Base-by-base conservation (phyloP, 768 basidiomycete species). In the Tricholoma matsutake region DNA sequence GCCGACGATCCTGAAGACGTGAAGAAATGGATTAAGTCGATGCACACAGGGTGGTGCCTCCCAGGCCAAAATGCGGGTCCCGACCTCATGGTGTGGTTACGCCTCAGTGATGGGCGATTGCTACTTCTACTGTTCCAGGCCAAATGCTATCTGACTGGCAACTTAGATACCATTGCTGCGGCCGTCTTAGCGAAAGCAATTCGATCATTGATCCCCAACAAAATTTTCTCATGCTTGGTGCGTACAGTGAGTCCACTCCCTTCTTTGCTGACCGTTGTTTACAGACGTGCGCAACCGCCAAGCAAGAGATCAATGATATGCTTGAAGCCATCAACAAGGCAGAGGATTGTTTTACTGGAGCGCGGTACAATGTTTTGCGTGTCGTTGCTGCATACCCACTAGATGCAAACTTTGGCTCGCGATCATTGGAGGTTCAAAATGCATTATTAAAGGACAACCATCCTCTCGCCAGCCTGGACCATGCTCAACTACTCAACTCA, bases 81-180 rank as follows among this genome's bases (percentile, higher is more conserved):
- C 47, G 47, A 49, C 47, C 47, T 49, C 22, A 49, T 49, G 47
- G 47, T 25, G 47, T 49, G 47, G 47, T 49, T 49, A 49, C 47
- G 11, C n/a, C n/a, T n/a, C n/a, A n/a, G n/a, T n/a, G n/a, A n/a
- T n/a, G n/a, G n/a, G n/a, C n/a, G n/a, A n/a, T 28, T 49, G 25
- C 47, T 49, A 7, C 47, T 49, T 49, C 47, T 49, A 49, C 47
- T 49, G 9, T 49, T 49, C 47, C 47, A 28, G 47, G 22, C 47
- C 47, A 49, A 49, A 49, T 49, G 47, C 25, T 28, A 49, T 49
- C 47, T 25, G 47, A 49, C 47, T 28, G 25, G 47, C 25, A 49
- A 49, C 47, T 28, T 49, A 25, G 47, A 49, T 49, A 49, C 11
- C 25, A 11, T 25, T 13, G 22, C 47, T 14, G 47, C 11, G 25